Percentiles rank a stretch among this genome's conserved stretches.
phyloP scores from a whole-genome alignment of 345 rosid species.

The Arabidopsis suecica region DNA sequence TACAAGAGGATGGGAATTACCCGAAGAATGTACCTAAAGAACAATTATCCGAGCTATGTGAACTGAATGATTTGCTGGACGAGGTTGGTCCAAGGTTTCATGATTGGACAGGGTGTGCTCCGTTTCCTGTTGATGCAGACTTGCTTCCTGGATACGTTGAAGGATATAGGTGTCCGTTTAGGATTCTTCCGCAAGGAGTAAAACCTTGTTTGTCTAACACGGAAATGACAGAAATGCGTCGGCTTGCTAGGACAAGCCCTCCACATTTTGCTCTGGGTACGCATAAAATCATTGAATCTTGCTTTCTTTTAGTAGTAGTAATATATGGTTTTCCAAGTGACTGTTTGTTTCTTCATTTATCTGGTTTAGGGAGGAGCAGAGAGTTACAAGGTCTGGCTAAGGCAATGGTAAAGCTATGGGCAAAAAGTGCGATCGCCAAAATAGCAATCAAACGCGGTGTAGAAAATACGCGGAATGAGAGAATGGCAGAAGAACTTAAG shows the following conservation, averaged over 20 bases:
- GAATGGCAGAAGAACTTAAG: slow-evolving; percentile 97
- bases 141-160: slow-evolving; percentile 76
- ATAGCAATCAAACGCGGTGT: slow-evolving; percentile 94
- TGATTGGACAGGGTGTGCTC: slow-evolving; percentile 91
- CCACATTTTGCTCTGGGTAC: slow-evolving; percentile 94
- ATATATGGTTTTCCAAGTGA: slow-evolving; percentile 27
- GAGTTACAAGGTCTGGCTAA: slow-evolving; percentile 85
- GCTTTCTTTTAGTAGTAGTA: slow-evolving; percentile 13
- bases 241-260: slow-evolving; percentile 69
- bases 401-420: slow-evolving; percentile 91
- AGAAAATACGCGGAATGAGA: slow-evolving; percentile 77
- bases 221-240: slow-evolving; percentile 72
- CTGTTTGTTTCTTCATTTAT: slow-evolving; percentile 15
- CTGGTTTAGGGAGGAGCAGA: slow-evolving; percentile 73
- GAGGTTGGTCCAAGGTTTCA: slow-evolving; percentile 85
- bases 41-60: slow-evolving; percentile 61
- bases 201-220: slow-evolving; percentile 58
- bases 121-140: slow-evolving; percentile 95
- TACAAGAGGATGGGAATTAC: slow-evolving; percentile 51
- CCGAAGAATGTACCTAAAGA: slow-evolving; percentile 59
- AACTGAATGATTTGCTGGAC: slow-evolving; percentile 68
- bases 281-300: slow-evolving; percentile 18
- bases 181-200: slow-evolving; percentile 76
- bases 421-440: slow-evolving; percentile 78
- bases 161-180: slow-evolving; percentile 70